Evolutionary conservation across 768 basidiomycete species (phyloP).

Genomic region (Tulasnella sp.): DNA sequence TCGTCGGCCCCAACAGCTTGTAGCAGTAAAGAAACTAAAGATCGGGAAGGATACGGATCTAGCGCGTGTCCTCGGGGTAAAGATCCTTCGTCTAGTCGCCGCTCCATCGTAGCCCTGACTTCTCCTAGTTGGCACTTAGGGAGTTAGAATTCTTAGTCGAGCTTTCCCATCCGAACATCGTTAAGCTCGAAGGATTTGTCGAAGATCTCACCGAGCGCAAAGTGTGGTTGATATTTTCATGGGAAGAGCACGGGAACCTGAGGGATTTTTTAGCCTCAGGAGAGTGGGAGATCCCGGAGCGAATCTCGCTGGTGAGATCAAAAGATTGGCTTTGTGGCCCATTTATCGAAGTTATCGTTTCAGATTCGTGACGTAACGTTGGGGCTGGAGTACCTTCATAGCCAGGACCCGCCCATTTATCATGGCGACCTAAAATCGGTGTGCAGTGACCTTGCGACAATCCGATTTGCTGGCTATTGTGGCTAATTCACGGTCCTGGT

Average conservation of each 20-base stretch:
- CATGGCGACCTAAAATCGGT: slow-evolving; percentile 1
- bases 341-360: background rate
- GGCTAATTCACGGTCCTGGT: background rate
- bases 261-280: background rate
- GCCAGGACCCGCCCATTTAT: background rate
- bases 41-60: background rate
- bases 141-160: background rate
- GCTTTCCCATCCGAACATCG: background rate
- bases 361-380: background rate
- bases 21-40: slow-evolving; percentile 2
- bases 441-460: background rate
- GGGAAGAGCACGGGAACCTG: background rate
- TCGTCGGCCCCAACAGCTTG: background rate
- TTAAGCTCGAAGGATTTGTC: background rate
- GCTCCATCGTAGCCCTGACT: background rate
- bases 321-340: background rate
- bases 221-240: background rate
- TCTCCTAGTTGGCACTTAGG: background rate
- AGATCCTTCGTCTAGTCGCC: background rate
- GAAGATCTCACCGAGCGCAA: background rate
- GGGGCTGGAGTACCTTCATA: background rate
- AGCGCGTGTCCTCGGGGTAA: background rate
- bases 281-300: background rate
- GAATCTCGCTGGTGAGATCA: background rate
- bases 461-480: background rate